Conservation (phyloP, 495 filamentous ascomycete genomes). For the Elaphomyces granulatus region DNA sequence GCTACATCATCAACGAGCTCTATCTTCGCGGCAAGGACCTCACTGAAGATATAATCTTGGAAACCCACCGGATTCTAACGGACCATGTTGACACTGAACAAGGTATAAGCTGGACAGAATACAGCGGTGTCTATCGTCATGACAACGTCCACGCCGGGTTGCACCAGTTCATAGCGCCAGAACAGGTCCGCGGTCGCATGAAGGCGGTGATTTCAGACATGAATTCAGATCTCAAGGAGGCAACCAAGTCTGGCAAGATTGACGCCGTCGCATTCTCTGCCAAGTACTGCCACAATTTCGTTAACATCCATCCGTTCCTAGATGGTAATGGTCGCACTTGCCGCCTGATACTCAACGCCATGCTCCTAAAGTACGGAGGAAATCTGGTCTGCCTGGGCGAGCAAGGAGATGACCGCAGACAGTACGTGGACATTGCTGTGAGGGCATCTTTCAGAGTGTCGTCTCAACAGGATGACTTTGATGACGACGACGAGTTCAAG, state of each 20-base stretch:
- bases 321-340: slow-evolving; percentile 27
- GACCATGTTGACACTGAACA: slow-evolving; percentile 5
- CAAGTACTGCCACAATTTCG: slow-evolving; percentile 18
- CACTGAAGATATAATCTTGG: slow-evolving; percentile 16
- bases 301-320: slow-evolving; percentile 24
- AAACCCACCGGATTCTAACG: slow-evolving; percentile 20
- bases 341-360: slow-evolving; percentile 21
- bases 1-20: slow-evolving; percentile 12
- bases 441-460: no score
- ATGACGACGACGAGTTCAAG: slow-evolving; percentile 8
- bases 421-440: no score
- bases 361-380: slow-evolving; percentile 16
- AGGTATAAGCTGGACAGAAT: slow-evolving; percentile 11
- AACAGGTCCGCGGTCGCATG: slow-evolving; percentile 18
- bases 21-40: slow-evolving; percentile 10
- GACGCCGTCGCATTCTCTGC: slow-evolving; percentile 21
- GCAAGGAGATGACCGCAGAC: slow-evolving; percentile 8
- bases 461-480: slow-evolving; percentile 3
- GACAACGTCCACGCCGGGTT: slow-evolving; percentile 11
- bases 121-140: slow-evolving; percentile 16
- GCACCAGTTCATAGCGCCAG: slow-evolving; percentile 8
- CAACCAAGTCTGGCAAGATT: slow-evolving; percentile 3
- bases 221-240: slow-evolving; percentile 6
- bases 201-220: slow-evolving; percentile 16
- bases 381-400: slow-evolving; percentile 18